Evolutionary conservation across 768 basidiomycete species (phyloP), one percentile per base, ranked within the genome.

Genomic region (Amanita molliuscula): DNA sequence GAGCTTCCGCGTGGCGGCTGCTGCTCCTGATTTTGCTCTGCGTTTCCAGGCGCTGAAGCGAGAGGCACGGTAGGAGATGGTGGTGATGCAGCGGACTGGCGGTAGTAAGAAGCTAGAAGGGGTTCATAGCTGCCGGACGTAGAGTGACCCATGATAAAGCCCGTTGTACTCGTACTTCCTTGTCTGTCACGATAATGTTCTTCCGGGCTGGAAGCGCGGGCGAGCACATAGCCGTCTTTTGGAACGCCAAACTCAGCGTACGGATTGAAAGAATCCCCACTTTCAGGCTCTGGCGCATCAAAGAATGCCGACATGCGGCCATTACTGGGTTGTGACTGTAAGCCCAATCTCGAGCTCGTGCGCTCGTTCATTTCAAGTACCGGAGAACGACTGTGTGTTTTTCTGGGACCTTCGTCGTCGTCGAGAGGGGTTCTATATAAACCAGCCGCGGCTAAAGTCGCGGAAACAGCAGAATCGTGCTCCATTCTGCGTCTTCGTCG

Each of bases 381-480:
- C 6, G 61, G 53, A 33, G 67, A 60, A 45, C 59, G 54, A 41
- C 59, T 59, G 40, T 57, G 59, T 11, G 52, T 56, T 26, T 57
- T 55, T 37, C 55, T 54, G 26, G 56, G 56, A 20, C 69, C 70
- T 21, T 77, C 76, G 47, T 82, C 79, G 47, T 81, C 84, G 54
- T 83, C 82, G 52, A 89, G 67, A 25, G 81, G 82, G 0, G 75
- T 67, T 44, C 86, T 77, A 58, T 78, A 73, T 61, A 81, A 76
- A 21, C 87, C 84, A 1, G 84, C 81, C 26, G 82, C 86, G 7
- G 81, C 79, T 46, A 84, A 72, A 5, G 79, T 79, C 33, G 82
- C 83, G n/a, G 80, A 79, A n/a, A 83, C 76, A 0, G 77, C 79
- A 1, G 77, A 72, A 52, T 88, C 84, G 52, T 81, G 79, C 53